Conservation (phyloP, 2,329 filamentous ascomycete genomes). For the Escovopsis sp. region DNA sequence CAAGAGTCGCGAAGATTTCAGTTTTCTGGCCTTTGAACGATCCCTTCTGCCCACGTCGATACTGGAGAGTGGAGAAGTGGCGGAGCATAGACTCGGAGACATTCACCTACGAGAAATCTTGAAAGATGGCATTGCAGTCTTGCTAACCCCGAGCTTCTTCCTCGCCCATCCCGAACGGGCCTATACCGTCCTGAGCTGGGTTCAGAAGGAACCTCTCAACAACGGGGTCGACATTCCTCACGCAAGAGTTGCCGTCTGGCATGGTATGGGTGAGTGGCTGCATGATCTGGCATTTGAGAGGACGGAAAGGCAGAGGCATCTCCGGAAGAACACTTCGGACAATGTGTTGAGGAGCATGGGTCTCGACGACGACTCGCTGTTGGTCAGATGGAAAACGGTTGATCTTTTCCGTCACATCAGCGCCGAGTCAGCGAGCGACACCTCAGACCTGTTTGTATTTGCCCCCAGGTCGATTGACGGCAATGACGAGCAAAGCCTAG, state of each 20-base stretch:
- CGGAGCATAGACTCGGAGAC: slow-evolving; percentile 6
- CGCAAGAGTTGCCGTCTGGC: slow-evolving; percentile 17
- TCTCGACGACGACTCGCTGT: slow-evolving; percentile 5
- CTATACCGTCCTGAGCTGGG: slow-evolving; percentile 22
- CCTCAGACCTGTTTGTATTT: slow-evolving; percentile 24
- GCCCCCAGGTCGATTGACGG: slow-evolving; percentile 34
- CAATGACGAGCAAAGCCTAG: slow-evolving; percentile 46
- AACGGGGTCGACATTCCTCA: slow-evolving; percentile 4
- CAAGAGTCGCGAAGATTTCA: slow-evolving; percentile 11
- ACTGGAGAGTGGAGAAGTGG: slow-evolving; percentile 5
- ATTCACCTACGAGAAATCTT: slow-evolving; percentile 18
- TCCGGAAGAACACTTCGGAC: not conserved
- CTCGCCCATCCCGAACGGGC: slow-evolving; percentile 22
- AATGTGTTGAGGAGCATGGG: not conserved
- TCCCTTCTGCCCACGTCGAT: slow-evolving; percentile 11
- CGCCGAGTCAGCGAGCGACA: slow-evolving; percentile 5
- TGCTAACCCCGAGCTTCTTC: slow-evolving; percentile 30
- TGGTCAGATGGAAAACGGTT: slow-evolving; percentile 12
- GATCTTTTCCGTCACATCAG: slow-evolving; percentile 9
- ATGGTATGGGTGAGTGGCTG: slow-evolving; percentile 16
- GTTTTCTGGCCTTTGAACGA: slow-evolving; percentile 27
- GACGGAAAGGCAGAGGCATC: not conserved
- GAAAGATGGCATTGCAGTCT: slow-evolving; percentile 17
- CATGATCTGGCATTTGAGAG: slow-evolving; percentile 11
- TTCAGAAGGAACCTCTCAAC: slow-evolving; percentile 12